Conservation (phyloP, 768 basidiomycete genomes). For the Suillus placidus region DNA sequence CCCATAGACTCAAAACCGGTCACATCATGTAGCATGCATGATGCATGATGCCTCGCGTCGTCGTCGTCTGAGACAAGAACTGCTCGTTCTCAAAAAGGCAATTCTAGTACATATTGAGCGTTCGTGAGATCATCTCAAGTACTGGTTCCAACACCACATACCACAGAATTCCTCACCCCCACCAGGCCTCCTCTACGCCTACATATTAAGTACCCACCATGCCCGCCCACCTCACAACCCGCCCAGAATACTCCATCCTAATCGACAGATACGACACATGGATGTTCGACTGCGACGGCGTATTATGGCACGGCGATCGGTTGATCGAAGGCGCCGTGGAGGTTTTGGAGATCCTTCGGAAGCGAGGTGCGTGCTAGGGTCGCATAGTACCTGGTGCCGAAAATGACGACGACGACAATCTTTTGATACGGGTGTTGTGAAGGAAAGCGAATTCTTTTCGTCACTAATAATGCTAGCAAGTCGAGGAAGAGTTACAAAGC, state of each 20-base stretch:
- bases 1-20: too few relatives aligned
- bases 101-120: too few relatives aligned
- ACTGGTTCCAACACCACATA: too few relatives aligned
- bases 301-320: conserved; percentile 86
- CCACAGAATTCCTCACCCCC: neutral
- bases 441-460: conserved; percentile 87
- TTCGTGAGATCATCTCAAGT: too few relatives aligned
- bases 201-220: conserved; percentile 14
- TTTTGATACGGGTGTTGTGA: conserved; percentile 11
- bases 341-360: conserved; percentile 72
- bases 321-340: conserved; percentile 78
- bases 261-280: conserved; percentile 84
- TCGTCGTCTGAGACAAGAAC: too few relatives aligned
- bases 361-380: conserved; percentile 43
- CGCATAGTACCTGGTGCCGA: neutral
- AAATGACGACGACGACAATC: neutral
- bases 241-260: conserved; percentile 49
- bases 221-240: conserved; percentile 33
- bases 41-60: too few relatives aligned
- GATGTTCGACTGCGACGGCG: conserved; percentile 96
- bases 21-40: too few relatives aligned
- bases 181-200: neutral
- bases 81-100: too few relatives aligned
- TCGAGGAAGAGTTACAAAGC: conserved; percentile 84
- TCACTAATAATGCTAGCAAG: conserved; percentile 97